phyloP scores from a whole-genome alignment of 352 stramenopile genomes.

The Blastocystis sp. region DNA sequence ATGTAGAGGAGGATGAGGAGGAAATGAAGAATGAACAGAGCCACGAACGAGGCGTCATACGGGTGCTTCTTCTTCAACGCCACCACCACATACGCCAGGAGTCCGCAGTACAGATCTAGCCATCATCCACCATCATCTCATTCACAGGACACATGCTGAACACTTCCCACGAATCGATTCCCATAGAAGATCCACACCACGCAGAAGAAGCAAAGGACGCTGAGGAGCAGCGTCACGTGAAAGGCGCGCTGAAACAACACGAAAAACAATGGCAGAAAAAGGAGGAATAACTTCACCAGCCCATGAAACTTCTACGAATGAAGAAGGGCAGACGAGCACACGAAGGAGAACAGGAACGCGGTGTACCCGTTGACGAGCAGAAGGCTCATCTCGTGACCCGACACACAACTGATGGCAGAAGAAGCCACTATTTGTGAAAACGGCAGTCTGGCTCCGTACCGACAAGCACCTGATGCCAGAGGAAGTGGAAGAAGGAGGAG shows the following conservation, averaged over 20 bases:
- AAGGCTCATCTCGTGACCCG: constrained; percentile 18
- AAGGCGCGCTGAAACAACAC: background rate
- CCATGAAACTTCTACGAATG: background rate
- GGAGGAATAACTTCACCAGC: background rate
- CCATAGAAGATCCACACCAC: background rate
- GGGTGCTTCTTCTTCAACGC: background rate
- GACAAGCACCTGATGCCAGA: background rate
- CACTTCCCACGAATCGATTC: constrained; percentile 24
- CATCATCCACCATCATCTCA: background rate
- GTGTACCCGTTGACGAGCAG: constrained; percentile 6
- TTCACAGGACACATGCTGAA: constrained; percentile 10
- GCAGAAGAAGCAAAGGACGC: background rate
- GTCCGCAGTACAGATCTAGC: constrained; percentile 20
- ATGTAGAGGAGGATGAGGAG: background rate
- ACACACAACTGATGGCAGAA: background rate
- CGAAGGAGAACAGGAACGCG: background rate
- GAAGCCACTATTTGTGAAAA: background rate
- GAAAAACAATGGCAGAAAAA: constrained; percentile 1
- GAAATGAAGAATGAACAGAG: background rate
- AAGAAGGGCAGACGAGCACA: background rate
- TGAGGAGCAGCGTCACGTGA: background rate
- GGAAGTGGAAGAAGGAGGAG: background rate
- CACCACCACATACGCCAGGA: constrained; percentile 15
- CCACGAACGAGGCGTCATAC: background rate
- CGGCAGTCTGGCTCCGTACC: background rate